phyloP scores from a whole-genome alignment of 2,329 filamentous ascomycete species.

The Lachnellula willkommii region DNA sequence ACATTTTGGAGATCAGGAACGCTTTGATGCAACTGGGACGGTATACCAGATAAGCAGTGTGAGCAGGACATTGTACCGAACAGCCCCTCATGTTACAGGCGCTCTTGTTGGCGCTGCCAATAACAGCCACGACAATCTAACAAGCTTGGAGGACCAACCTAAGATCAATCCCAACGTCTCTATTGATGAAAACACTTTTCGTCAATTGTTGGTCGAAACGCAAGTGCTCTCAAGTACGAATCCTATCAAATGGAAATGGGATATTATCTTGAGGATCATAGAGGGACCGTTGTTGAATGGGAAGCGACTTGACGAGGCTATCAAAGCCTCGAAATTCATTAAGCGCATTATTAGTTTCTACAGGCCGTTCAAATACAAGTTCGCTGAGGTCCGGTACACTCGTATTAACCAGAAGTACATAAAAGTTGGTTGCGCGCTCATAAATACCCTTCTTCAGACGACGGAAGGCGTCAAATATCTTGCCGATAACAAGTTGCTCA shows the following conservation, averaged over 20 bases:
- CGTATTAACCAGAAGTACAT: conserved; percentile 94
- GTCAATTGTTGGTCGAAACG: conserved; percentile 66
- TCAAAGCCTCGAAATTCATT: conserved; percentile 92
- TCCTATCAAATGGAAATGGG: conserved; percentile 96
- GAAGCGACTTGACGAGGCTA: conserved; percentile 87
- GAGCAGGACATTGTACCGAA: conserved; percentile 84
- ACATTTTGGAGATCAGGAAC: conserved; percentile 63
- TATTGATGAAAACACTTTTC: conserved; percentile 58
- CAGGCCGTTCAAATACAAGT: conserved; percentile 92
- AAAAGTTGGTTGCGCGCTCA: conserved; percentile 78
- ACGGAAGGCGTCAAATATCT: conserved; percentile 80
- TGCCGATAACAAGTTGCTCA: conserved; percentile 83
- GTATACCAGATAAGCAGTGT: conserved; percentile 98
- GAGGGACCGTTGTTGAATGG: conserved; percentile 88
- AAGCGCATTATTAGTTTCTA: conserved; percentile 94
- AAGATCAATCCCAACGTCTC: conserved; percentile 46
- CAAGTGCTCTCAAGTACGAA: conserved; percentile 85
- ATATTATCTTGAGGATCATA: conserved; percentile 81
- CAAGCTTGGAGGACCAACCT: conserved; percentile 51
- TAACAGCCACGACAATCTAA: conserved; percentile 42
- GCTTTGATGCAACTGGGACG: conserved; percentile 79
- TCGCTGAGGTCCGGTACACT: conserved; percentile 83
- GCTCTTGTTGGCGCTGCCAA: conserved; percentile 23
- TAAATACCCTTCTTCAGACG: conserved; percentile 81
- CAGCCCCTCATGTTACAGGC: conserved; percentile 45